Evolutionary conservation across 1,139 yeast genomes (phyloP).

Genomic region (Suhomyces bokatorum): DNA sequence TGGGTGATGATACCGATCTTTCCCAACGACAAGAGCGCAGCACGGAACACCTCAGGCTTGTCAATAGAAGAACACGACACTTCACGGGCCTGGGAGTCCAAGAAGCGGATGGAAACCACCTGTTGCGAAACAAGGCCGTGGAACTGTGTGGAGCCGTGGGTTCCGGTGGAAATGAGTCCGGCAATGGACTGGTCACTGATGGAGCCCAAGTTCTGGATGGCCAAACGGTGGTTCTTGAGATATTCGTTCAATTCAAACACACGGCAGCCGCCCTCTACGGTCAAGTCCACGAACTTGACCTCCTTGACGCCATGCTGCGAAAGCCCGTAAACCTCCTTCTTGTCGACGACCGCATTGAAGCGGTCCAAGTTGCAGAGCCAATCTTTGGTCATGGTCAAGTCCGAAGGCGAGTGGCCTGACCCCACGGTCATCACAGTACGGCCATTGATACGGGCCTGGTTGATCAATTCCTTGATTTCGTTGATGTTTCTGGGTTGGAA

Average conservation of each 20-base stretch:
- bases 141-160: conserved; percentile 92
- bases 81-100: conserved; percentile 71
- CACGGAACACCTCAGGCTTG: conserved; percentile 72
- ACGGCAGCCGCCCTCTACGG: conserved; percentile 90
- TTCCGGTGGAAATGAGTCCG: conserved; percentile 93
- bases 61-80: conserved; percentile 68
- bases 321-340: conserved; percentile 42
- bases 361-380: conserved; percentile 90
- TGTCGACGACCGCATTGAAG: conserved; percentile 54
- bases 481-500: conserved; percentile 72
- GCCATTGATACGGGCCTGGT: conserved; percentile 56
- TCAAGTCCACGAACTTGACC: conserved; percentile 79
- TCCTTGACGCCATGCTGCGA: conserved; percentile 35
- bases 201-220: conserved; percentile 90
- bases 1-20: conserved; percentile 87
- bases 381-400: conserved; percentile 80
- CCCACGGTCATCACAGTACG: conserved; percentile 86
- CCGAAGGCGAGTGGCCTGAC: conserved; percentile 94
- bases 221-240: conserved; percentile 63
- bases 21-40: conserved; percentile 86
- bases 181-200: conserved; percentile 93
- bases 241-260: conserved; percentile 74
- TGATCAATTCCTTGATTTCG: conserved; percentile 64
- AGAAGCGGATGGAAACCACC: conserved; percentile 71
- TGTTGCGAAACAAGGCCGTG: conserved; percentile 92